Percentiles rank a stretch among this genome's conserved stretches.
Evolutionary conservation across 2,329 filamentous ascomycete species (phyloP).

Genomic region (Hypoxylon sp.): DNA sequence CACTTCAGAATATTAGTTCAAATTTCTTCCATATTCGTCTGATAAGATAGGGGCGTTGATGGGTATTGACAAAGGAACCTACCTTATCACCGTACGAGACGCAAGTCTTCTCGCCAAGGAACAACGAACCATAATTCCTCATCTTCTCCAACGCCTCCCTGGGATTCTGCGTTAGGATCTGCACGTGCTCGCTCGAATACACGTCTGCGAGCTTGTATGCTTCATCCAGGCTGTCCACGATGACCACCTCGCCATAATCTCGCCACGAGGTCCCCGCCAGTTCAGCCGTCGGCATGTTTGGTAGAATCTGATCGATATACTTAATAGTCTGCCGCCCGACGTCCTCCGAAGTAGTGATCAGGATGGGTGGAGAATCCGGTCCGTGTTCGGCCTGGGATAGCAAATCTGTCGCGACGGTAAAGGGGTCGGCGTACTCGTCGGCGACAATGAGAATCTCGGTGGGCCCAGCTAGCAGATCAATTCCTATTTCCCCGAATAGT

Average conservation of each 20-base stretch:
- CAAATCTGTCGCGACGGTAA: constrained; percentile 93
- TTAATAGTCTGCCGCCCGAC: constrained; percentile 56
- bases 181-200: constrained; percentile 64
- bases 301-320: constrained; percentile 55
- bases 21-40: background rate
- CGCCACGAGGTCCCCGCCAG: constrained; percentile 60
- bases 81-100: constrained; percentile 67
- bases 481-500: constrained; percentile 66
- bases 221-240: constrained; percentile 61
- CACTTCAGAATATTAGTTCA: constrained; percentile 50
- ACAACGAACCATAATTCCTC: constrained; percentile 63
- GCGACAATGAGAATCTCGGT: constrained; percentile 82
- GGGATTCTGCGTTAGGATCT: constrained; percentile 61
- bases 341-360: constrained; percentile 61
- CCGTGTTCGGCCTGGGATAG: constrained; percentile 88
- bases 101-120: constrained; percentile 65
- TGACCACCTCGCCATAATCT: constrained; percentile 60
- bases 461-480: constrained; percentile 66
- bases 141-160: constrained; percentile 64
- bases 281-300: constrained; percentile 57
- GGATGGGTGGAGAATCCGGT: constrained; percentile 62
- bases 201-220: constrained; percentile 59
- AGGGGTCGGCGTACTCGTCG: constrained; percentile 86
- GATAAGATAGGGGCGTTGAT: background rate
- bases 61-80: constrained; percentile 9